Conservation (phyloP, 495 filamentous ascomycete genomes). For the Clohesyomyces aquaticus region DNA sequence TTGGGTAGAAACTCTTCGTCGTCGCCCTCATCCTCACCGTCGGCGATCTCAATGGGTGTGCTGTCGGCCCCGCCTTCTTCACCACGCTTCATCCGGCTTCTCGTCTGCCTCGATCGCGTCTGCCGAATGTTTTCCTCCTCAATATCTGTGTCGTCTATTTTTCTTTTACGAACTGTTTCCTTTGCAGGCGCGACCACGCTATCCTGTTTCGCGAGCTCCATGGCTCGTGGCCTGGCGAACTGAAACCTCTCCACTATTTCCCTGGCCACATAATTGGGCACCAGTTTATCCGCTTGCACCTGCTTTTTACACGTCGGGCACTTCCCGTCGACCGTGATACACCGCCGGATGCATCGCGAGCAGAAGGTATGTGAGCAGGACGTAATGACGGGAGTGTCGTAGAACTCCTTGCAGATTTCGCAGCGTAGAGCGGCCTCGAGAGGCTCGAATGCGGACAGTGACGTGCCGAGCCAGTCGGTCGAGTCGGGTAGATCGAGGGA, state of each 20-base stretch:
- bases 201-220: constrained; percentile 61
- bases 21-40: constrained; percentile 41
- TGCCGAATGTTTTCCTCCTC: constrained; percentile 45
- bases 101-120: constrained; percentile 44
- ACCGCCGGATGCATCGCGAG: constrained; percentile 88
- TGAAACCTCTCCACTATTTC: constrained; percentile 83
- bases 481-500: constrained; percentile 74
- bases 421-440: constrained; percentile 89
- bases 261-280: constrained; percentile 80
- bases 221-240: constrained; percentile 61
- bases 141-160: constrained; percentile 55
- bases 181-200: constrained; percentile 29
- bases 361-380: constrained; percentile 96
- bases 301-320: constrained; percentile 79
- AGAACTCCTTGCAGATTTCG: constrained; percentile 98
- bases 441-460: constrained; percentile 68
- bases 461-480: constrained; percentile 90
- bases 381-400: constrained; percentile 88
- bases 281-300: constrained; percentile 81
- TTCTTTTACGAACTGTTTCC: constrained; percentile 54
- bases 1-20: constrained; percentile 55
- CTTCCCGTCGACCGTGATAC: constrained; percentile 75
- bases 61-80: constrained; percentile 21
- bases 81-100: constrained; percentile 36
- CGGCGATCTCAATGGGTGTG: constrained; percentile 43